phyloP scores from a whole-genome alignment of 2,329 filamentous ascomycete genomes.

The Xylariaceae sp. region DNA sequence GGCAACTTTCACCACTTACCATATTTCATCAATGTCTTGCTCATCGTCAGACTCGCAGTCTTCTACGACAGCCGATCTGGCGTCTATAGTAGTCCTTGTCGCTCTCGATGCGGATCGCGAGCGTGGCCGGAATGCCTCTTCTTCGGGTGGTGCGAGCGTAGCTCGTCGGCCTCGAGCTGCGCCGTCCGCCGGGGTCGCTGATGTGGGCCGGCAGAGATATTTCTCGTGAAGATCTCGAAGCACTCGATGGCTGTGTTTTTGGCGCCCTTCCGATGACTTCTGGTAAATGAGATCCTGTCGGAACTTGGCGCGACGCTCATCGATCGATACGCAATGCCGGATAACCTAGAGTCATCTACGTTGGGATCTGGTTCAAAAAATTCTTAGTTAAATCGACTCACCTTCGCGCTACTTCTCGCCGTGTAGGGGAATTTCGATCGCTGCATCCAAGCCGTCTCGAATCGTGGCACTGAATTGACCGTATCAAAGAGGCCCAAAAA shows the following conservation, averaged over 20 bases:
- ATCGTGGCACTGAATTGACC: constrained; percentile 72
- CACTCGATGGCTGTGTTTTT: constrained; percentile 17
- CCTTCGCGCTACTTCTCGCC: constrained; percentile 49
- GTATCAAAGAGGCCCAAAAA: constrained; percentile 80
- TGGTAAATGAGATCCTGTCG: constrained; percentile 64
- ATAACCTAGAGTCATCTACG: constrained; percentile 41
- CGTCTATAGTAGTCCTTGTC: constrained; percentile 23
- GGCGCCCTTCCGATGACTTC: constrained; percentile 22
- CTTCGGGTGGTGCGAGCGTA: constrained; percentile 21
- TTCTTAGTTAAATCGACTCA: constrained; percentile 9
- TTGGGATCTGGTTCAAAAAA: background rate
- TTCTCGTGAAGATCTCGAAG: constrained; percentile 32
- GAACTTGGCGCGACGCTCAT: constrained; percentile 67
- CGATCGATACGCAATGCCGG: constrained; percentile 64
- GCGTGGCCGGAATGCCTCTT: constrained; percentile 31
- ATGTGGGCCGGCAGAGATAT: constrained; percentile 31
- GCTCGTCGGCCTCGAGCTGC: constrained; percentile 18
- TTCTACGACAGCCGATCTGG: constrained; percentile 30
- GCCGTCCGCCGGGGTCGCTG: constrained; percentile 1
- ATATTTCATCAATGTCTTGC: constrained; percentile 75
- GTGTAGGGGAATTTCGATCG: constrained; percentile 71
- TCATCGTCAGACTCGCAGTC: constrained; percentile 43
- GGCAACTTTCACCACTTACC: constrained; percentile 35
- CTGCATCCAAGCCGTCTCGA: constrained; percentile 73
- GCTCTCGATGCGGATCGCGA: constrained; percentile 33